phyloP scores from a whole-genome alignment of 768 basidiomycete genomes.

The Leucosporidium creatinivorum region DNA sequence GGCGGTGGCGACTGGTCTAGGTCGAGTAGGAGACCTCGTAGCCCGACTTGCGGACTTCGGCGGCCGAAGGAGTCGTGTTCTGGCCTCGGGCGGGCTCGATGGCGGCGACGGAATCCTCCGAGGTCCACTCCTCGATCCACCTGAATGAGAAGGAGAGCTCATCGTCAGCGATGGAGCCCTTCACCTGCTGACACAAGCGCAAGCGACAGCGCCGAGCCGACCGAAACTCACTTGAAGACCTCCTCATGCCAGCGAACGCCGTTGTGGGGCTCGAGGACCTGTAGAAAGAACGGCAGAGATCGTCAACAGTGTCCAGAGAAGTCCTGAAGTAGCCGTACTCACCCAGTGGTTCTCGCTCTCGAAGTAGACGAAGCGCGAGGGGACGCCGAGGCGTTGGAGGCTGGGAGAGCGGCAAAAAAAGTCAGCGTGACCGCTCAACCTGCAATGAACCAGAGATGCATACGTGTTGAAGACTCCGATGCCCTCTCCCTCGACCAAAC shows the following conservation, averaged over 20 bases:
- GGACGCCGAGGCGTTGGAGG: slow-evolving; percentile 34
- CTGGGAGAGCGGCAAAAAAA: background rate
- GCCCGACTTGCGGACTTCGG: background rate
- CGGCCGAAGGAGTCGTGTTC: background rate
- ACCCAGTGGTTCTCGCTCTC: slow-evolving; percentile 94
- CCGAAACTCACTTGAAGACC: slow-evolving; percentile 53
- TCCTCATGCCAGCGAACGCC: slow-evolving; percentile 74
- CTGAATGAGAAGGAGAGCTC: too few relatives aligned
- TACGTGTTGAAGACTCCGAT: slow-evolving; percentile 36
- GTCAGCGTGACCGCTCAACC: background rate
- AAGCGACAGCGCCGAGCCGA: too few relatives aligned
- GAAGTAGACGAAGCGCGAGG: slow-evolving; percentile 55
- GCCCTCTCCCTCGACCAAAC: slow-evolving; percentile 25
- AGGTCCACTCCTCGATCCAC: slow-evolving; percentile 60
- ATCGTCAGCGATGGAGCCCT: too few relatives aligned
- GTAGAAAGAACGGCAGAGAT: background rate
- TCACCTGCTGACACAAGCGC: too few relatives aligned
- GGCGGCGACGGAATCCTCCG: slow-evolving; percentile 18
- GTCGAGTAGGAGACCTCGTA: background rate
- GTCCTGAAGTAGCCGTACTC: slow-evolving; percentile 67
- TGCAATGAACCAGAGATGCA: too few relatives aligned
- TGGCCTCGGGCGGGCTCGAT: background rate
- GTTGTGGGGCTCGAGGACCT: slow-evolving; percentile 57
- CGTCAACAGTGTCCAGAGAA: slow-evolving; percentile 30
- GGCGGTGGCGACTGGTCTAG: too few relatives aligned